phyloP scores from a whole-genome alignment of 2,329 filamentous ascomycete species.

The Dothidotthia symphoricarpi region DNA sequence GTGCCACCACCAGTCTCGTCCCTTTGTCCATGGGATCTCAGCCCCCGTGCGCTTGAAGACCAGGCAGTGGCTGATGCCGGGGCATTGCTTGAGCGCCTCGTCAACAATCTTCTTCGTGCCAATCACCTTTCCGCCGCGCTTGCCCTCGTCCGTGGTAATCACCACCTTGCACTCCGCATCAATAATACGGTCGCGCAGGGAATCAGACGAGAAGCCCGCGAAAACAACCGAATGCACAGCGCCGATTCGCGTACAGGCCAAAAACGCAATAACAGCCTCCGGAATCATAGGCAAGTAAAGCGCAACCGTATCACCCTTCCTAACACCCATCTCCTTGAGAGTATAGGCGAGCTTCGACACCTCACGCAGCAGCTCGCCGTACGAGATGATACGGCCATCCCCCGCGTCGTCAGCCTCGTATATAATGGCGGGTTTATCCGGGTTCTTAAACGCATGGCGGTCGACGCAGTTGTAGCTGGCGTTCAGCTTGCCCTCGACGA shows the following conservation, averaged over 20 bases:
- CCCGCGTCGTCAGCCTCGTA: slow-evolving; percentile 93
- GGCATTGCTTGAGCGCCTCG: slow-evolving; percentile 94
- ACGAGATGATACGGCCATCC: slow-evolving; percentile 87
- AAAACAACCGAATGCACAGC: slow-evolving; percentile 97
- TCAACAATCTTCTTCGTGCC: slow-evolving; percentile 99
- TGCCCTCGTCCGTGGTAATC: slow-evolving; percentile 96
- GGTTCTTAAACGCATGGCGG: slow-evolving; percentile 92
- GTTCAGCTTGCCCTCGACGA: slow-evolving; percentile 88
- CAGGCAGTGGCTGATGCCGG: slow-evolving; percentile 77
- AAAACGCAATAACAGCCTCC: slow-evolving; percentile 85
- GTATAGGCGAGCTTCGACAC: slow-evolving; percentile 85
- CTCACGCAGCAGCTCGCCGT: slow-evolving; percentile 87
- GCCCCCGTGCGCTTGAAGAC: slow-evolving; percentile 95
- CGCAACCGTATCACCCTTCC: slow-evolving; percentile 95
- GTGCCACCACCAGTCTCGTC: slow-evolving; percentile 96
- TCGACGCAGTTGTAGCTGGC: slow-evolving; percentile 98
- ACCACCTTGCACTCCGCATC: slow-evolving; percentile 90
- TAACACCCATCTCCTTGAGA: slow-evolving; percentile 91
- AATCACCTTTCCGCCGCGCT: slow-evolving; percentile 95
- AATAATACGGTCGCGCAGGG: slow-evolving; percentile 88
- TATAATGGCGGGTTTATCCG: slow-evolving; percentile 91
- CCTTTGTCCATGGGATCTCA: slow-evolving; percentile 84
- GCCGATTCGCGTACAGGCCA: slow-evolving; percentile 88
- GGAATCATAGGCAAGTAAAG: slow-evolving; percentile 99
- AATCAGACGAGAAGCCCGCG: slow-evolving; percentile 95